These are phyloP conservation scores for Catunica adiposa DNA, from an alignment of 2,329 filamentous ascomycete genomes.

Conservation along the genomic window DNA sequence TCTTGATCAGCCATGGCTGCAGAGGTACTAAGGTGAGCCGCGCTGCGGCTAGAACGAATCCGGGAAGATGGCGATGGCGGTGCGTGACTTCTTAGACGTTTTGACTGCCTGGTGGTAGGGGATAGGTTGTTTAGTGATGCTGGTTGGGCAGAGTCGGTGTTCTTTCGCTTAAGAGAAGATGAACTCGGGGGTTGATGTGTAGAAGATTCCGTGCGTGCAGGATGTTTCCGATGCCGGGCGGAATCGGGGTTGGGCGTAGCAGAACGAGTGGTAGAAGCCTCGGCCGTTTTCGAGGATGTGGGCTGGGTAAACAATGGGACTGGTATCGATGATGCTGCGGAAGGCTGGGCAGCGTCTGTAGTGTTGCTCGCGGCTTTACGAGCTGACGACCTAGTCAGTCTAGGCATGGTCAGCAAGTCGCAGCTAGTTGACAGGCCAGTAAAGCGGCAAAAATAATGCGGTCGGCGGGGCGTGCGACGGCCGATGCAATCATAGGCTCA, in stretches of 20 bases:
- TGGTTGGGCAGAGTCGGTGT: slow-evolving; percentile 18
- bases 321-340: not conserved
- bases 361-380: slow-evolving; percentile 59
- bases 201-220: slow-evolving; percentile 2
- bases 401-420: slow-evolving; percentile 30
- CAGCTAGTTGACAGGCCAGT: not conserved
- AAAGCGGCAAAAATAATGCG: not conserved
- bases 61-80: not conserved
- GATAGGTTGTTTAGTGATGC: slow-evolving; percentile 12
- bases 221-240: too few species aligned
- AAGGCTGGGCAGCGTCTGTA: slow-evolving; percentile 27
- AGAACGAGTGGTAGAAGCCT: too few species aligned
- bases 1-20: slow-evolving; percentile 51
- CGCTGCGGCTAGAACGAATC: not conserved
- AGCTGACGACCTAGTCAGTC: slow-evolving; percentile 88
- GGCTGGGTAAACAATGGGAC: slow-evolving; percentile 21
- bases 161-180: slow-evolving; percentile 60
- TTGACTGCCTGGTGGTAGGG: not conserved
- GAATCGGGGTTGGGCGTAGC: too few species aligned
- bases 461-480: slow-evolving; percentile 4
- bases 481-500: slow-evolving; percentile 8
- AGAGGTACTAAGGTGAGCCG: not conserved
- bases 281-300: slow-evolving; percentile 19
- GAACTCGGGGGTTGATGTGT: slow-evolving; percentile 21
- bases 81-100: not conserved